These are phyloP conservation scores for Colletotrichum caudatum DNA, from an alignment of 2,329 filamentous ascomycete species.

Conservation along the genomic window DNA sequence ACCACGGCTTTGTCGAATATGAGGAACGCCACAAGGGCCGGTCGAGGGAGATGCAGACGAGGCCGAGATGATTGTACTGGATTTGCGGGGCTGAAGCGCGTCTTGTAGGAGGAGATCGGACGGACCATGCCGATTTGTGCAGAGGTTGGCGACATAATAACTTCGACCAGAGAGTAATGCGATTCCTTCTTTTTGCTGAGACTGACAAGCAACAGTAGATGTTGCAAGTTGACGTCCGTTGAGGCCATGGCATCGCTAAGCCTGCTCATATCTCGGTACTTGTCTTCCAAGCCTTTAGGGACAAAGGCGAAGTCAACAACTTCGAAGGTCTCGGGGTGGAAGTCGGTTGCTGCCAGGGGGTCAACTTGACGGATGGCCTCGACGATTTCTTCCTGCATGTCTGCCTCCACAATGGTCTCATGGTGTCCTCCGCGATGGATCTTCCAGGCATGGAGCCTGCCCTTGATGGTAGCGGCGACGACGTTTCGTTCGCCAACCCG, in stretches of 20 bases:
- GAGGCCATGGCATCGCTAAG: conserved; percentile 63
- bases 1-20: conserved; percentile 84
- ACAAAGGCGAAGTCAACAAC: conserved; percentile 84
- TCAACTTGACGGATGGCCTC: conserved; percentile 69
- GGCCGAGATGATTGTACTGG: conserved; percentile 62
- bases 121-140: conserved; percentile 74
- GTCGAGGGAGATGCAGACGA: conserved; percentile 80
- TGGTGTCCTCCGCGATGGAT: conserved; percentile 89
- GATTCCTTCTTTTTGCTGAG: conserved; percentile 64
- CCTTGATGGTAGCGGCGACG: conserved; percentile 81
- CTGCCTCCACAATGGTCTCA: conserved; percentile 77
- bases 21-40: conserved; percentile 83
- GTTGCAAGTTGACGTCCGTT: conserved; percentile 65
- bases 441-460: conserved; percentile 86
- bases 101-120: conserved; percentile 74
- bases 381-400: conserved; percentile 74
- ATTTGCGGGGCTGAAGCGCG: conserved; percentile 59
- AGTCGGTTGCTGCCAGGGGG: conserved; percentile 59
- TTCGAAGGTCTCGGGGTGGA: conserved; percentile 72
- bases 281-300: conserved; percentile 63
- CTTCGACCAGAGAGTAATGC: conserved; percentile 81
- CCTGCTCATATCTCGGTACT: conserved; percentile 63
- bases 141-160: conserved; percentile 68
- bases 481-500: conserved; percentile 87
- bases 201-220: conserved; percentile 72